Conservation (phyloP, 495 filamentous ascomycete species). For the Aspergillus diversus region DNA sequence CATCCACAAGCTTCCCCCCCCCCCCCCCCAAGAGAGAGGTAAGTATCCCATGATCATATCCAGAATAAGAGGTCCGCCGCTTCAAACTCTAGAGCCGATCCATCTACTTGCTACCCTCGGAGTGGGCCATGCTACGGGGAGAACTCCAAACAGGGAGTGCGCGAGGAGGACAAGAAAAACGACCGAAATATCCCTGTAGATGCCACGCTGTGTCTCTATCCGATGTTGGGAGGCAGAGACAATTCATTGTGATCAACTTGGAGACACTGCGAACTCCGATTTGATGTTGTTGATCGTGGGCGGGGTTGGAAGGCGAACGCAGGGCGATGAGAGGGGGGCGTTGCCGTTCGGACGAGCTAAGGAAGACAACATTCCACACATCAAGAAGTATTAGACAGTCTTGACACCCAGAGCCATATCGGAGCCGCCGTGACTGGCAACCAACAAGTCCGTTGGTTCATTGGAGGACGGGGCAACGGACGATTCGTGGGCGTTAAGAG, state of each 20-base stretch:
- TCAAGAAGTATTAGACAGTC: background rate
- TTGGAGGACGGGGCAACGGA: background rate
- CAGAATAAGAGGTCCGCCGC: too few relatives aligned
- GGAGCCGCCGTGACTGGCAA: background rate
- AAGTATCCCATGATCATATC: too few relatives aligned
- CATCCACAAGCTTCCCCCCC: too few relatives aligned
- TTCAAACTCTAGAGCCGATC: too few relatives aligned
- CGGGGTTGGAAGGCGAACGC: background rate
- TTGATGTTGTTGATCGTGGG: background rate
- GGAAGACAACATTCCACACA: too few relatives aligned
- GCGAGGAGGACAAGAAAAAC: background rate
- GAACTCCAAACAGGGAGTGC: background rate
- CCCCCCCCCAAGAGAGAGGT: too few relatives aligned
- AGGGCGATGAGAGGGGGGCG: background rate
- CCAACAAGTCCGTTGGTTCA: background rate
- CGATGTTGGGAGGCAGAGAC: background rate
- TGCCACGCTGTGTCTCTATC: background rate
- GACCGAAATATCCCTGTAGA: background rate
- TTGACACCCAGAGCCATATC: background rate
- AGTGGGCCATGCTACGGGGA: background rate
- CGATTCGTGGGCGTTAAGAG: conserved; percentile 1
- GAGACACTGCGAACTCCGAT: background rate
- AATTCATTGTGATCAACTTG: background rate
- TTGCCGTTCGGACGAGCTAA: too few relatives aligned
- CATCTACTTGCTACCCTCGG: background rate